These are phyloP conservation scores for Herpetospermum pedunculosum DNA, from an alignment of 306 rosid species.

Conservation along the genomic window DNA sequence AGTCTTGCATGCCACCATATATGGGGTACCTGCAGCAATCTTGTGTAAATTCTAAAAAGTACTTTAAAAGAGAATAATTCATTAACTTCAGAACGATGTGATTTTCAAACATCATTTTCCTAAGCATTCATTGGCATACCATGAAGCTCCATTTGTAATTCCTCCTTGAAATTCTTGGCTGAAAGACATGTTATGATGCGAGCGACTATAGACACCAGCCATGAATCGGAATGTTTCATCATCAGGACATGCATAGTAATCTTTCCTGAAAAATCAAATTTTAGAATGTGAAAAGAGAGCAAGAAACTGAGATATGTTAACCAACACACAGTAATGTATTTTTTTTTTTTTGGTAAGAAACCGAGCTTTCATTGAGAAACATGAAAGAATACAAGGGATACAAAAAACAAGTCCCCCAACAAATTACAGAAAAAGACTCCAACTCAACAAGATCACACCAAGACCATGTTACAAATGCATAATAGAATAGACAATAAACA, in stretches of 20 bases:
- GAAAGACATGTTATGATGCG: constrained; percentile 80
- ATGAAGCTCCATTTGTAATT: constrained; percentile 78
- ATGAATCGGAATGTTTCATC: constrained; percentile 72
- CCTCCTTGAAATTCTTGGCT: constrained; percentile 78
- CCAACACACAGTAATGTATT: not conserved
- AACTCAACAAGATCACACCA: no score
- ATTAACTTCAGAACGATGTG: not conserved
- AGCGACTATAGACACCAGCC: constrained; percentile 76
- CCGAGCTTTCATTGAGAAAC: no score
- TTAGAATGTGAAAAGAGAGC: constrained; percentile 16
- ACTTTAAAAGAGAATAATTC: not conserved
- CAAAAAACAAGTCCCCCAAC: no score
- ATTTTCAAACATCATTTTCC: constrained; percentile 5
- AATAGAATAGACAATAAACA: not conserved
- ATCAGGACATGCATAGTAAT: constrained; percentile 78
- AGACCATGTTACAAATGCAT: not conserved
- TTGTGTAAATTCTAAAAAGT: constrained; percentile 19
- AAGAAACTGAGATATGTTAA: not conserved
- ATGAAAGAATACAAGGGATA: no score
- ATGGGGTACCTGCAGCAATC: constrained; percentile 72
- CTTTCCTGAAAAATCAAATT: constrained; percentile 40
- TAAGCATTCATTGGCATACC: constrained; percentile 41
- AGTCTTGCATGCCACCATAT: constrained; percentile 98
- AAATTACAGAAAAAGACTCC: no score
- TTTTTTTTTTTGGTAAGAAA: no score